A percentile compares a stretch with the other conserved stretches of the same genome.
Conservation (phyloP, 1,284 basidiomycete genomes). For the Boletus smithii region DNA sequence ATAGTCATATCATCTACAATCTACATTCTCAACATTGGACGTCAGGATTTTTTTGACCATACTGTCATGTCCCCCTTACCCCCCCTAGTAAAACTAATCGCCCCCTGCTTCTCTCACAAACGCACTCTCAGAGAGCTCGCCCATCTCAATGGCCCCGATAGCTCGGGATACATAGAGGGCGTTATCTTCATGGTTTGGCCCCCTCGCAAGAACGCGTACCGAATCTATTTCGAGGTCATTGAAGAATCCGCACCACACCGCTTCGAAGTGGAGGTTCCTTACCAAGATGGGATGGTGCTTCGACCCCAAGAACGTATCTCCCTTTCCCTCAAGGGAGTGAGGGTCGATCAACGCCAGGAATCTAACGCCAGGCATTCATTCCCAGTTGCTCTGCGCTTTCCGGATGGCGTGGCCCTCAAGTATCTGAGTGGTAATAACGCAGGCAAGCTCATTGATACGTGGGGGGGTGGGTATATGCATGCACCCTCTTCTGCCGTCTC, state of each 20-base stretch:
- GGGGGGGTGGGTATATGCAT: slow-evolving; percentile 37
- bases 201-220: too few species aligned
- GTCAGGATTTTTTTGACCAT: too few species aligned
- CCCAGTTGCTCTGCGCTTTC: slow-evolving; percentile 32
- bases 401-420: slow-evolving; percentile 34
- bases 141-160: too few species aligned
- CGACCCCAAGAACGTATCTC: slow-evolving; percentile 34
- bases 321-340: slow-evolving; percentile 41
- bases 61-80: too few species aligned
- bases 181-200: too few species aligned
- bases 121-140: too few species aligned
- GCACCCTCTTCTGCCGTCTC: too few species aligned
- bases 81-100: too few species aligned
- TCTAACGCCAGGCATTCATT: slow-evolving; percentile 27
- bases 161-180: too few species aligned
- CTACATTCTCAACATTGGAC: too few species aligned
- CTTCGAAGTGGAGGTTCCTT: slow-evolving; percentile 36
- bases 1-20: too few species aligned
- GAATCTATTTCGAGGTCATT: slow-evolving; percentile 15
- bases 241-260: slow-evolving; percentile 12
- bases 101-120: too few species aligned
- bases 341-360: slow-evolving; percentile 19
- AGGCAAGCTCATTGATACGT: slow-evolving; percentile 32
- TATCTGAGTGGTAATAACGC: slow-evolving; percentile 21
- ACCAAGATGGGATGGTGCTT: slow-evolving; percentile 27